A percentile compares a stretch with the other conserved stretches of the same genome.
These are phyloP conservation scores for Diacronema lutheri DNA, from an alignment of 78 protist genomes.

Conservation along the genomic window DNA sequence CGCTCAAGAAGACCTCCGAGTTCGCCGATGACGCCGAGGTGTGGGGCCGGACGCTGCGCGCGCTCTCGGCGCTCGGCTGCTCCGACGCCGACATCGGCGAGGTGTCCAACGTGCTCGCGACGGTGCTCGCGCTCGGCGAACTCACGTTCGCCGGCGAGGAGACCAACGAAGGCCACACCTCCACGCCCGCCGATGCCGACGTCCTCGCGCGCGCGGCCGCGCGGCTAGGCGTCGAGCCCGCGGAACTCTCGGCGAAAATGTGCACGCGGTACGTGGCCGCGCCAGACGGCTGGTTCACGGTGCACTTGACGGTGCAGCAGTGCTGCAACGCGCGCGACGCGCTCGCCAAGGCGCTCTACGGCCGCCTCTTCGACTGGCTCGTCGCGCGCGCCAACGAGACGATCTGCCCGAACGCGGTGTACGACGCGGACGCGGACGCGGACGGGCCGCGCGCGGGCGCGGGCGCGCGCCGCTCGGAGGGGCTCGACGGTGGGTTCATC, in stretches of 20 bases:
- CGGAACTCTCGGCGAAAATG: not conserved
- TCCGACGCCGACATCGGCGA: not conserved
- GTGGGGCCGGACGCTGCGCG: too few species aligned
- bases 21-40: too few species aligned
- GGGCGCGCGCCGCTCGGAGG: too few species aligned
- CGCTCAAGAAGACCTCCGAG: too few species aligned
- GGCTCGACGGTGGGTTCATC: too few species aligned
- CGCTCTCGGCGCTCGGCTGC: not conserved
- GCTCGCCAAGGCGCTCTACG: conserved; percentile 78
- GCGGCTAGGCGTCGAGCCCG: not conserved
- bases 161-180: not conserved
- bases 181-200: not conserved
- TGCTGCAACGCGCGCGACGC: conserved; percentile 59
- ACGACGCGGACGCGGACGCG: not conserved
- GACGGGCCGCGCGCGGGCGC: not conserved
- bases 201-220: not conserved
- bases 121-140: not conserved
- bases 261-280: not conserved
- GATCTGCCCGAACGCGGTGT: conserved; percentile 11
- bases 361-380: conserved; percentile 66
- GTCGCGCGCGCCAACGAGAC: conserved; percentile 41
- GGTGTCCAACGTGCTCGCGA: not conserved
- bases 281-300: too few species aligned
- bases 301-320: too few species aligned
- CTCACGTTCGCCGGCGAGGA: not conserved